phyloP scores from a whole-genome alignment of 192 early-diverging fungal genomes.

The Mortierella claussenii region DNA sequence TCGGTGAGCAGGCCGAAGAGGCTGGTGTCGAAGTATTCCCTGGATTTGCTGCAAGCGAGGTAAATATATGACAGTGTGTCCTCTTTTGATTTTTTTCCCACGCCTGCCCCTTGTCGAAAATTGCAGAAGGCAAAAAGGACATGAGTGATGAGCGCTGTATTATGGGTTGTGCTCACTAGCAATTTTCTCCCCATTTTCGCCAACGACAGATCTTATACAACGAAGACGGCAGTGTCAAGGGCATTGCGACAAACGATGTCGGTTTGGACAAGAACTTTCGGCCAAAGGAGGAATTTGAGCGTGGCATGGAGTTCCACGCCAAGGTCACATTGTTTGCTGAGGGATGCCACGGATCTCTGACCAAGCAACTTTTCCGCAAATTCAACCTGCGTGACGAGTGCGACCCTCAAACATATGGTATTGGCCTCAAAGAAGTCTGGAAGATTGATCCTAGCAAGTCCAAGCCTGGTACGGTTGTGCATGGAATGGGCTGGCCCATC shows the following conservation, averaged over 20 bases:
- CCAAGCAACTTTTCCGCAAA: conserved; percentile 89
- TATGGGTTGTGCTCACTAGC: background rate
- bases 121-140: background rate
- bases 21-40: conserved; percentile 95
- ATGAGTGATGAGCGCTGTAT: background rate
- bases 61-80: conserved; percentile 15
- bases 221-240: conserved; percentile 91
- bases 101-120: no score
- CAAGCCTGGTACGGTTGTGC: conserved; percentile 82
- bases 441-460: conserved; percentile 90
- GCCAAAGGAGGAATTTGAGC: conserved; percentile 92
- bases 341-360: conserved; percentile 96
- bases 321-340: conserved; percentile 97
- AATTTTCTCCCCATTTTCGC: no score
- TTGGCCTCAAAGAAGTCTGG: conserved; percentile 99
- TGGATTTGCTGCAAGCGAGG: conserved; percentile 90
- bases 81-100: conserved; percentile 6
- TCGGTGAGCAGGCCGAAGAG: conserved; percentile 97
- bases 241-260: conserved; percentile 95
- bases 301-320: conserved; percentile 94
- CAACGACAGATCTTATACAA: conserved; percentile 88
- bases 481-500: conserved; percentile 93
- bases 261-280: conserved; percentile 89
- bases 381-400: conserved; percentile 90
- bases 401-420: conserved; percentile 92